Evolutionary conservation across 805 yeast genomes (phyloP).

Genomic region (Priceomyces medius): DNA sequence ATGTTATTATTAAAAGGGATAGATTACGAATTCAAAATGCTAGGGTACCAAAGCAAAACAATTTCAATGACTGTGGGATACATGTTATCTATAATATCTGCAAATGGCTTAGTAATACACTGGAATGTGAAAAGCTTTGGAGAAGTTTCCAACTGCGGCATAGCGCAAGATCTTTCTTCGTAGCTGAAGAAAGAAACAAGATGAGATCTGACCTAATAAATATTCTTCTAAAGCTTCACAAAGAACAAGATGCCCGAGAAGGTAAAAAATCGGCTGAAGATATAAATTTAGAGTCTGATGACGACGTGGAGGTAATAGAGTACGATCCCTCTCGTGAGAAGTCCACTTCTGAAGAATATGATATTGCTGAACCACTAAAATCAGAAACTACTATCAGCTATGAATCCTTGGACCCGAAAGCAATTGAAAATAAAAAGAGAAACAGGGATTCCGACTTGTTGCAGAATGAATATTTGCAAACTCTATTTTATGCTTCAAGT

Average conservation of each 20-base stretch:
- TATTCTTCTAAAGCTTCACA: slow-evolving; percentile 22
- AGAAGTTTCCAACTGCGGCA: slow-evolving; percentile 15
- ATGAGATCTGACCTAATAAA: slow-evolving; percentile 28
- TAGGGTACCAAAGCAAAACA: slow-evolving; percentile 77
- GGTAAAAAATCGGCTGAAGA: not conserved
- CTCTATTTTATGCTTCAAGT: slow-evolving; percentile 5
- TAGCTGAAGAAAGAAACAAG: slow-evolving; percentile 26
- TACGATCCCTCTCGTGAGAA: slow-evolving; percentile 7
- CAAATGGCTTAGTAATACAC: slow-evolving; percentile 53
- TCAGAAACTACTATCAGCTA: not conserved
- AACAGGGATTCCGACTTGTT: slow-evolving; percentile 1
- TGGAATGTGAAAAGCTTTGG: slow-evolving; percentile 52
- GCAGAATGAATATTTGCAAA: slow-evolving; percentile 10
- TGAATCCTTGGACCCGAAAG: slow-evolving; percentile 13
- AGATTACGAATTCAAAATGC: slow-evolving; percentile 51
- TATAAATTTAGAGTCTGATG: slow-evolving; percentile 12
- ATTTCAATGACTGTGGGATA: slow-evolving; percentile 92
- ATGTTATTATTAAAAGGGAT: slow-evolving; percentile 42
- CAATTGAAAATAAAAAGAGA: not conserved
- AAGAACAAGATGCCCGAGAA: slow-evolving; percentile 11
- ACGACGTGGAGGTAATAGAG: slow-evolving; percentile 19
- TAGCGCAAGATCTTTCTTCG: slow-evolving; percentile 18
- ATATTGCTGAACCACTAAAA: not conserved
- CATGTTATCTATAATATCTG: slow-evolving; percentile 77
- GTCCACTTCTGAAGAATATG: not conserved